These are phyloP conservation scores for Xenoacremonium recifei DNA, from an alignment of 2,329 filamentous ascomycete species.

Conservation along the genomic window DNA sequence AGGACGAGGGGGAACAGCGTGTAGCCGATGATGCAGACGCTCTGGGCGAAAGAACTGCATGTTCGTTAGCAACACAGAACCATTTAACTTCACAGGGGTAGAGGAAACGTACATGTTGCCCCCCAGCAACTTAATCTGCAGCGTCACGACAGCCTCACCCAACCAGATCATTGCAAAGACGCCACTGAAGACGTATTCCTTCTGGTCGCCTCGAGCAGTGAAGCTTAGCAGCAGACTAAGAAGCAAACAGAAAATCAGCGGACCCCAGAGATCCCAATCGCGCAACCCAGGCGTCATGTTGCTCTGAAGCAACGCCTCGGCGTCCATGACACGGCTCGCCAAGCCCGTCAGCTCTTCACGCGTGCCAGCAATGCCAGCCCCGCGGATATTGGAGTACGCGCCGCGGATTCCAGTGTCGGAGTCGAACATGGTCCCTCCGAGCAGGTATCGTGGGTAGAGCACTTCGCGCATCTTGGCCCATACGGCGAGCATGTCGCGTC, in stretches of 20 bases:
- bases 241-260: conserved; percentile 88
- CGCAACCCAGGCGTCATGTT: conserved; percentile 86
- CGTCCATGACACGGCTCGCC: conserved; percentile 61
- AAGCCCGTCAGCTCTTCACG: conserved; percentile 61
- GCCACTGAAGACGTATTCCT: conserved; percentile 87
- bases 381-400: conserved; percentile 60
- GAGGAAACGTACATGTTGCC: conserved; percentile 81
- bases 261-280: conserved; percentile 99
- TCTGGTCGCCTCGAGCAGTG: conserved; percentile 75
- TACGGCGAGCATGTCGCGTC: conserved; percentile 84
- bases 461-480: conserved; percentile 99
- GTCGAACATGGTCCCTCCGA: conserved; percentile 67
- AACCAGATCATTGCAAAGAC: conserved; percentile 98
- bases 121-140: conserved; percentile 94
- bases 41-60: conserved; percentile 90
- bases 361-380: conserved; percentile 57
- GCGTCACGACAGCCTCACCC: conserved; percentile 92
- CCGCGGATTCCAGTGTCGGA: conserved; percentile 53
- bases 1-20: conserved; percentile 96
- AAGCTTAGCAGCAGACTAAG: conserved; percentile 86
- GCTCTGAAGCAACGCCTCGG: conserved; percentile 60
- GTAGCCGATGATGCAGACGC: conserved; percentile 96
- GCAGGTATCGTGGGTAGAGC: conserved; percentile 90
- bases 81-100: not conserved
- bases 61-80: conserved; percentile 22